Base-by-base conservation (phyloP, 2,329 filamentous ascomycete genomes). In the Cercospora beticola region DNA sequence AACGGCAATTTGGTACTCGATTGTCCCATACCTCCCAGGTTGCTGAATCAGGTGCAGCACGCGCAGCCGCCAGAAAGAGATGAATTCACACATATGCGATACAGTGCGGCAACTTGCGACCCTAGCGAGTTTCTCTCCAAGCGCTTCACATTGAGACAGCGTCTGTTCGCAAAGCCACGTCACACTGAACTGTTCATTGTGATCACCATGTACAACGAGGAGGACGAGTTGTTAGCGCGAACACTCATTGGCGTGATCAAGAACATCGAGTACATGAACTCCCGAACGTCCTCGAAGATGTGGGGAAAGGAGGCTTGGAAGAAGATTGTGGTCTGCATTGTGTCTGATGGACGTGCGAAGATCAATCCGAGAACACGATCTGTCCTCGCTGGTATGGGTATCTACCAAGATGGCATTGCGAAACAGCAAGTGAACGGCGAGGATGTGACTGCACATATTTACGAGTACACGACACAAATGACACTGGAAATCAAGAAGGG, bases 271-370 rank as follows among this genome's bases (percentile, higher is more conserved):
- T 94, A 94, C 84, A 97, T 99, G 92, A 97, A 95, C 81, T 93
- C 92, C 69, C 88, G 94, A 61, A 93, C 90, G 57, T 93, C 91
- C 79, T 97, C 93, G 82, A 97, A 97, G 82, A 98, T 94, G 0
- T 99, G 95, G 95, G 95, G 95, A 73, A 95, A 96, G 80, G 93
- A 97, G 76, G 94, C 94, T 4, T 99, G 95, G 95, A 98, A 99
- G 84, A 99, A 99, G 85, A 98, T 99, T 75, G 95, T 99, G 9
- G 95, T 99, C 10, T 98, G 94, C 79, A 89, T 99, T 56, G 95
- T 99, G 73, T 97, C 93, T 75, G 95, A 99, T 77, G 95, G 95
- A 69, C 93, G 95, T 87, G 91, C 90, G 70, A 97, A 97, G 84
- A 99, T 99, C 83, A 97, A 98, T 80, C 88, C 92, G 1, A 86